A percentile compares a stretch with the other conserved stretches of the same genome.
phyloP scores from a whole-genome alignment of 192 early-diverging fungal genomes.

The Linnemannia hyalina region DNA sequence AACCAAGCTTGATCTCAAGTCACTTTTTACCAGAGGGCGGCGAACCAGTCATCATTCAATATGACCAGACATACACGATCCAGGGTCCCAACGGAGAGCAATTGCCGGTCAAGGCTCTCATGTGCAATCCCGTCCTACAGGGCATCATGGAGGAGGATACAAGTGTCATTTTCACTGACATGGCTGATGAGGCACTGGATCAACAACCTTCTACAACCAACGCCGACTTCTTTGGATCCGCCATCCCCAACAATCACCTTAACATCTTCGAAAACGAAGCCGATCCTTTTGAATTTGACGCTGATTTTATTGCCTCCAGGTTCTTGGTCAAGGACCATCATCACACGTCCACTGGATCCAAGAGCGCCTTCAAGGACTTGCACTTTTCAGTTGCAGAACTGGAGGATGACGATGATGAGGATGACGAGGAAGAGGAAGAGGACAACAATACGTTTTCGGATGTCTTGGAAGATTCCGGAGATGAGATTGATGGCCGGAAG shows the following conservation, averaged over 20 bases:
- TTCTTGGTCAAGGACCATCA: slow-evolving; percentile 40
- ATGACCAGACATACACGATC: slow-evolving; percentile 48
- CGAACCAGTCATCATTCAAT: slow-evolving; percentile 56
- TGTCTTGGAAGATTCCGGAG: slow-evolving; percentile 48
- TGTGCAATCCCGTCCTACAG: slow-evolving; percentile 76
- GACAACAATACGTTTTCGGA: slow-evolving; percentile 53
- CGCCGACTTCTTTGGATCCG: slow-evolving; percentile 35
- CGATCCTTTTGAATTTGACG: slow-evolving; percentile 43
- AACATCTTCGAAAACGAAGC: slow-evolving; percentile 42
- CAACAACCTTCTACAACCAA: neutral
- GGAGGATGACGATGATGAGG: slow-evolving; percentile 47
- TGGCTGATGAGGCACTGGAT: slow-evolving; percentile 47
- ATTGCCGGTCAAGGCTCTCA: slow-evolving; percentile 61
- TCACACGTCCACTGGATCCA: slow-evolving; percentile 9
- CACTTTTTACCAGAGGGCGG: slow-evolving; percentile 38
- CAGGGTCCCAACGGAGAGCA: slow-evolving; percentile 36
- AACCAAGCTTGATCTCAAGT: slow-evolving; percentile 37
- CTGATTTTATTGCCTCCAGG: slow-evolving; percentile 42
- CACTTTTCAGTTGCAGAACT: slow-evolving; percentile 52
- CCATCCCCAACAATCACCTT: slow-evolving; percentile 30
- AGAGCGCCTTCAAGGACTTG: slow-evolving; percentile 48
- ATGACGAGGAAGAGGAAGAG: slow-evolving; percentile 48
- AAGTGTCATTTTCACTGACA: slow-evolving; percentile 67
- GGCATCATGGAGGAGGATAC: slow-evolving; percentile 69
- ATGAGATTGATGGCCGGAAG: slow-evolving; percentile 54